A percentile compares a stretch with the other conserved stretches of the same genome.
Conservation (phyloP, 139 green algal genomes). For the Closterium sp. region DNA sequence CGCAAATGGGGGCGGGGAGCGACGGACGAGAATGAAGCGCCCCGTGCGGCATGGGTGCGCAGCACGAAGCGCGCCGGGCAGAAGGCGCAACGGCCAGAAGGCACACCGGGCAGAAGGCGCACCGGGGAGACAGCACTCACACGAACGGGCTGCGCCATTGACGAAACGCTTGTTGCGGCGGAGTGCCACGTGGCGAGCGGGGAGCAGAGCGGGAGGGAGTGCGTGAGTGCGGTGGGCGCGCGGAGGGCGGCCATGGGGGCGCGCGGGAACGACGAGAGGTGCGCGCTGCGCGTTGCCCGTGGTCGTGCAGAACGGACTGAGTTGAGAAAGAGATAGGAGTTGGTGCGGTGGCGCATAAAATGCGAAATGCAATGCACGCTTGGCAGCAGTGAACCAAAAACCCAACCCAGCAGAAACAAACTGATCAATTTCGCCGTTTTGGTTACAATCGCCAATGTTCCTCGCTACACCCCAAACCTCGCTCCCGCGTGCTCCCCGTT, state of each 20-base stretch:
- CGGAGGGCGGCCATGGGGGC: not conserved
- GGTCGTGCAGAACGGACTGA: not conserved
- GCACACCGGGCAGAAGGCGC: not conserved
- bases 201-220: not conserved
- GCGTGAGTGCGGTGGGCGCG: not conserved
- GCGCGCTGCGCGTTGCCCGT: too few species aligned
- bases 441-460: not conserved
- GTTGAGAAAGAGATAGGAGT: not conserved
- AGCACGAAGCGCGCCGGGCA: not conserved
- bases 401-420: too few species aligned
- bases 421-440: too few species aligned
- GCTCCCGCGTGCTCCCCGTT: not conserved
- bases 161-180: not conserved
- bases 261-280: not conserved
- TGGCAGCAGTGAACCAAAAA: too few species aligned
- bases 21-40: too few species aligned
- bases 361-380: not conserved
- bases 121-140: not conserved
- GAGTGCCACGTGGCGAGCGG: not conserved
- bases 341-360: not conserved
- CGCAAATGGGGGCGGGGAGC: too few species aligned
- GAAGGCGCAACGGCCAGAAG: not conserved
- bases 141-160: not conserved
- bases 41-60: too few species aligned
- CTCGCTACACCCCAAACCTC: not conserved